These are phyloP conservation scores for Earliella scabrosa DNA, from an alignment of 1,284 basidiomycete genomes.

Conservation along the genomic window DNA sequence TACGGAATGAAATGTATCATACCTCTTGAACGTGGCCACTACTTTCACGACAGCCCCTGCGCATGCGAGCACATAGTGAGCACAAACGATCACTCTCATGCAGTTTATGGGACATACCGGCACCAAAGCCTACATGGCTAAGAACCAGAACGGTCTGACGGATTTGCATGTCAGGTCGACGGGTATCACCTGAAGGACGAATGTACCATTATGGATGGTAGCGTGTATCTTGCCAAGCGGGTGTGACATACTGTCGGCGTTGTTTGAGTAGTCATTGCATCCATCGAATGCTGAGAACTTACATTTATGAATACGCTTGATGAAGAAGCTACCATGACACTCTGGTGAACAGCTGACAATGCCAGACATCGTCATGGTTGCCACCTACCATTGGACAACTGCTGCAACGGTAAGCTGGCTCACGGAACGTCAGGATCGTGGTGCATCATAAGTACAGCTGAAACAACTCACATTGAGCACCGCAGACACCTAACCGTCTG, in stretches of 20 bases:
- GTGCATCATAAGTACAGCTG: background rate
- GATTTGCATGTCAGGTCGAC: background rate
- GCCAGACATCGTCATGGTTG: too few species aligned
- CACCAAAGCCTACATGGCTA: slow-evolving; percentile 17
- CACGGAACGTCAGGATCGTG: background rate
- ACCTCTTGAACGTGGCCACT: slow-evolving; percentile 19
- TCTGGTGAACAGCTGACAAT: background rate
- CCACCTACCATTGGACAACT: slow-evolving; percentile 17
- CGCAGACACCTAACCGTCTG: slow-evolving; percentile 2
- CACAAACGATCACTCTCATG: too few species aligned
- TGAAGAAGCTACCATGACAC: slow-evolving; percentile 16
- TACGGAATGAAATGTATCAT: too few species aligned
- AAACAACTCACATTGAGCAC: slow-evolving; percentile 16
- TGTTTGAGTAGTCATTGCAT: background rate
- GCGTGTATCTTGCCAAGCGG: slow-evolving; percentile 9
- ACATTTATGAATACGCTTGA: slow-evolving; percentile 24
- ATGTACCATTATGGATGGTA: slow-evolving; percentile 19
- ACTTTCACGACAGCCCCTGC: slow-evolving; percentile 23
- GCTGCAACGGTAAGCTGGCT: slow-evolving; percentile 20
- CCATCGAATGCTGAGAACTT: background rate
- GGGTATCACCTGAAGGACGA: background rate
- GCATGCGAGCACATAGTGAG: background rate
- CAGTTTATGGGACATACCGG: slow-evolving; percentile 10
- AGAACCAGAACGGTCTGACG: slow-evolving; percentile 16
- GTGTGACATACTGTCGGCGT: slow-evolving; percentile 16